These are phyloP conservation scores for Kalanchoe fedtschenkoi DNA, from an alignment of 164 flowering plant species.

Conservation along the genomic window DNA sequence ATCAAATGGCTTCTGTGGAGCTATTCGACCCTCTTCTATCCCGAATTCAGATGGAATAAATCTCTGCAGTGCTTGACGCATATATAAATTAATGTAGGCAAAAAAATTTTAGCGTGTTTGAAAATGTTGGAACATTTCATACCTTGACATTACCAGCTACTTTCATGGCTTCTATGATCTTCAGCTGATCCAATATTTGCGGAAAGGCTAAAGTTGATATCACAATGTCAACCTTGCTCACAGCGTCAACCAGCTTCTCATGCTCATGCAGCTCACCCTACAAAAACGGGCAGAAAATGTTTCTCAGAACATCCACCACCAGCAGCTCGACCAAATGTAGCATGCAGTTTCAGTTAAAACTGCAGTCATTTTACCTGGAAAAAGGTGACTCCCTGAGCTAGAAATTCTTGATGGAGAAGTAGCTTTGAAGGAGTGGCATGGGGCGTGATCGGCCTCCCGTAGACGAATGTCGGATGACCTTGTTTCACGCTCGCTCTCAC, in stretches of 20 bases:
- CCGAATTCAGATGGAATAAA: conserved; percentile 36
- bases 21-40: conserved; percentile 20
- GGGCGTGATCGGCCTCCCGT: conserved; percentile 15
- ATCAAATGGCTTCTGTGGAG: conserved; percentile 22
- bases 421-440: conserved; percentile 10
- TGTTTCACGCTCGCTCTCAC: conserved; percentile 23
- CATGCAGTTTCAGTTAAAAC: too few relatives aligned
- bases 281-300: not conserved
- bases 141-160: conserved; percentile 35
- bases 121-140: too few relatives aligned
- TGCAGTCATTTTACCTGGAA: conserved; percentile 11
- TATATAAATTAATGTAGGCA: too few relatives aligned
- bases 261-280: conserved; percentile 28
- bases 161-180: conserved; percentile 31
- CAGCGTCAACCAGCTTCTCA: conserved; percentile 18
- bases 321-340: too few relatives aligned
- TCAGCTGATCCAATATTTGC: conserved; percentile 25
- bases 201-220: conserved; percentile 25
- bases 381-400: conserved; percentile 23
- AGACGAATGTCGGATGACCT: conserved; percentile 33
- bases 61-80: conserved; percentile 18
- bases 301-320: too few relatives aligned
- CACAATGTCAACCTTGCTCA: conserved; percentile 27
- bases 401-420: conserved; percentile 10
- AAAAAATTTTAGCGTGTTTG: too few relatives aligned